Base-by-base conservation (phyloP, 306 rosid species). In the Hippophae gyantsensis region DNA sequence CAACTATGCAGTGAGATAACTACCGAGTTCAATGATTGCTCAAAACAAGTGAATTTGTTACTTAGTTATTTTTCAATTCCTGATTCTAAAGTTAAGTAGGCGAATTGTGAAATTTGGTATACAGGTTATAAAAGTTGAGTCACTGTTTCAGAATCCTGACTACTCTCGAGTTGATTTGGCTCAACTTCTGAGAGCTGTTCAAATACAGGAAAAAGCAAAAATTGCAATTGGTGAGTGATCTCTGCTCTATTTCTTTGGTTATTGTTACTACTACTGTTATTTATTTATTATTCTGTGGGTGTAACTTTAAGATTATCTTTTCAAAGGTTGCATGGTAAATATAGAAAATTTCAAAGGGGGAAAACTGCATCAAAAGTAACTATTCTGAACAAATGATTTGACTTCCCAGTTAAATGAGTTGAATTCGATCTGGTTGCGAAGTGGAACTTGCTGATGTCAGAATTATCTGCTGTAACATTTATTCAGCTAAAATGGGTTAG, bases 1-100 rank as follows among this genome's bases (percentile, higher is more conserved):
- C 81, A 81, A 45, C 89, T 90, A 42, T 90, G 97, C 79, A 50
- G 84, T 52, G 96, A 83, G 71, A 81, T 90, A 41, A 90, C 95
- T 5, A 25, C 32, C 25, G 97, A 90, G 72, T 90, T 90, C 77
- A 87, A 70, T 56, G 84, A 85, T 69, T 90, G 96, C 78, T 90
- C 97, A 0, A 83, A 76, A 73, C 74, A 85, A 56, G 97, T 88
- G 5, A 7, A 18, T 18, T 62, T 43, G 9, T 9, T 62, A 27
- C 26, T n/a, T 9, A 1, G 50, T 45, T 6, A 6, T 66, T 40
- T 6, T 12, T 51, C 10, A 27, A 27, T 43, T 46, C 14, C 3
- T 8, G 12, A 8, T 43, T n/a, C 5, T 43, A 11, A 61, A 50
- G 10, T 38, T 50, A 7, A 6, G 6, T 63, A 27, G 62, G 56